phyloP scores from a whole-genome alignment of 2,329 filamentous ascomycete genomes.

The Aspergillus piperis region DNA sequence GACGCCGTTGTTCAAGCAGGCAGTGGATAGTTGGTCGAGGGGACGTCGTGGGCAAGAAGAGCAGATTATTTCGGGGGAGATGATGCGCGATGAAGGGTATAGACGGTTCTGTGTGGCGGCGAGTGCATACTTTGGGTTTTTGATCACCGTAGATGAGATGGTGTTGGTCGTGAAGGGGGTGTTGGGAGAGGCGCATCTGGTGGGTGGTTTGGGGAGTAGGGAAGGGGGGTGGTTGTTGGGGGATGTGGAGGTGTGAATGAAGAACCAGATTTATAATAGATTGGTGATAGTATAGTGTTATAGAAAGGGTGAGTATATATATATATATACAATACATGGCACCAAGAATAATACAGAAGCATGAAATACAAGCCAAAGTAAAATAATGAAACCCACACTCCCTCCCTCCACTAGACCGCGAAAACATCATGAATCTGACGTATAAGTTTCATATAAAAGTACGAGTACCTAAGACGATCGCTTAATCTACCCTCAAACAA shows the following conservation, averaged over 20 bases:
- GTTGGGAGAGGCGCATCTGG: slow-evolving; percentile 46
- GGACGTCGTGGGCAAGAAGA: slow-evolving; percentile 9
- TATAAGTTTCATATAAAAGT: no score
- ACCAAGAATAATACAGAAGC: no score
- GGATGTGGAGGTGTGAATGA: neutral
- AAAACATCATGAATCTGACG: no score
- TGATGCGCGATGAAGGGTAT: slow-evolving; percentile 47
- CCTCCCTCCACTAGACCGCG: no score
- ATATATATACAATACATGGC: no score
- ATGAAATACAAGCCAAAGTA: no score
- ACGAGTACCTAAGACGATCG: no score
- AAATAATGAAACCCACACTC: no score
- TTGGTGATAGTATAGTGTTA: neutral
- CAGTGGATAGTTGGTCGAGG: slow-evolving; percentile 28
- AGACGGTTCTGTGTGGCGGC: slow-evolving; percentile 51
- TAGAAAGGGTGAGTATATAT: neutral
- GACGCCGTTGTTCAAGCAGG: slow-evolving; percentile 47
- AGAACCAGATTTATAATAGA: neutral
- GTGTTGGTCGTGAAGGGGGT: slow-evolving; percentile 48
- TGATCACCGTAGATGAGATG: slow-evolving; percentile 49
- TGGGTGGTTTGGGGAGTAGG: slow-evolving; percentile 6
- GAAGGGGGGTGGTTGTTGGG: slow-evolving; percentile 1
- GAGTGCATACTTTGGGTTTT: slow-evolving; percentile 48
- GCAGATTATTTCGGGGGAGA: slow-evolving; percentile 32
- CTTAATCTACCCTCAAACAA: no score